Conservation (phyloP, 1,139 yeast genomes). For the Kluyveromyces sp. region DNA sequence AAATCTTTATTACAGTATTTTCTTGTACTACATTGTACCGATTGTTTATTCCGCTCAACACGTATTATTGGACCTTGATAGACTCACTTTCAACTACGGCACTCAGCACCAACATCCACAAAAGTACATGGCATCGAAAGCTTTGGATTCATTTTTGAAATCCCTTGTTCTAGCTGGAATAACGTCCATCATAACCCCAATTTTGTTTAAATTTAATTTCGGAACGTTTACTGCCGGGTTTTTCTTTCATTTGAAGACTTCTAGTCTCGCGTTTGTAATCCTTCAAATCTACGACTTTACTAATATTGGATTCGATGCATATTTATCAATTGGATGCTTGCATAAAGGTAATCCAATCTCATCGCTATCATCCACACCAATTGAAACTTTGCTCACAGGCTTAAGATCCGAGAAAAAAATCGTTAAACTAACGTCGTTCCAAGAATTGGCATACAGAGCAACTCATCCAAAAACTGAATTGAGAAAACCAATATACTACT, state of each 20-base stretch:
- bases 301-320: constrained; percentile 60
- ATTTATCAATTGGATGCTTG: constrained; percentile 75
- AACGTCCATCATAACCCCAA: constrained; percentile 12
- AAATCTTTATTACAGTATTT: background rate
- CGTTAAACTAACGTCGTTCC: constrained; percentile 62
- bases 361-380: constrained; percentile 59
- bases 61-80: constrained; percentile 51
- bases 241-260: constrained; percentile 10
- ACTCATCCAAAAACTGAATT: constrained; percentile 42
- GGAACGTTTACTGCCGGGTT: constrained; percentile 13
- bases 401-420: constrained; percentile 49
- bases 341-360: constrained; percentile 68
- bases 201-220: constrained; percentile 9
- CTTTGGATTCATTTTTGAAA: constrained; percentile 16
- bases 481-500: constrained; percentile 48
- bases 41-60: constrained; percentile 47
- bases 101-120: constrained; percentile 35
- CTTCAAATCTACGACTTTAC: constrained; percentile 48
- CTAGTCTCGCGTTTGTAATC: constrained; percentile 12
- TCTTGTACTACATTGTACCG: constrained; percentile 33
- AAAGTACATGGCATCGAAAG: constrained; percentile 20
- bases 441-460: constrained; percentile 58
- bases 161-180: constrained; percentile 13
- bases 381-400: constrained; percentile 69
- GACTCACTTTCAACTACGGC: constrained; percentile 41